phyloP scores from a whole-genome alignment of 768 basidiomycete genomes.

The Boletus sp. region DNA sequence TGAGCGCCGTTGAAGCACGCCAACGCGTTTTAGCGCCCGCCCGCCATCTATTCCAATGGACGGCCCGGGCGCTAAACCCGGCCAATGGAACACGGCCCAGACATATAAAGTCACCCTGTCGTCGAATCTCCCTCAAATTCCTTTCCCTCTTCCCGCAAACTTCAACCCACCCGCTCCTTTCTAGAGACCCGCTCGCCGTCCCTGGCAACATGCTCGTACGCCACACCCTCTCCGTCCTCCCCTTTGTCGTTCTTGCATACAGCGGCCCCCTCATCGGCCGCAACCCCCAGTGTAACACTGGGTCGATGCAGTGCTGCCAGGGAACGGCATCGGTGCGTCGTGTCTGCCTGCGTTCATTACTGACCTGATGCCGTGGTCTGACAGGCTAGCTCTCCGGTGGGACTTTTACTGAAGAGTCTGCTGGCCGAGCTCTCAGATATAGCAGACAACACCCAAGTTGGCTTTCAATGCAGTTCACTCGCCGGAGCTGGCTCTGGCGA shows the following conservation, averaged over 20 bases:
- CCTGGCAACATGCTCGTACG: constrained; percentile 14
- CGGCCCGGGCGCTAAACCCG: constrained; percentile 9
- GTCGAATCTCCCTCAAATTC: constrained; percentile 5
- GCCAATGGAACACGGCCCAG: constrained; percentile 9
- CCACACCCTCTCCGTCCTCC: constrained; percentile 11
- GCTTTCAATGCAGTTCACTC: constrained; percentile 19
- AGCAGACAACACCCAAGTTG: constrained; percentile 7
- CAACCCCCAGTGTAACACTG: constrained; percentile 26
- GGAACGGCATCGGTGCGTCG: constrained; percentile 16
- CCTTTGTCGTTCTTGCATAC: constrained; percentile 16
- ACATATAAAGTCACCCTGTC: constrained; percentile 19
- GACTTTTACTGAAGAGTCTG: neutral
- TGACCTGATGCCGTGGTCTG: constrained; percentile 4
- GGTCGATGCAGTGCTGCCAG: constrained; percentile 21
- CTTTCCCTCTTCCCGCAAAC: constrained; percentile 4
- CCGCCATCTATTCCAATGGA: neutral
- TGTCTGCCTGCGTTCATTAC: neutral
- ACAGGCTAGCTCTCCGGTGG: constrained; percentile 12
- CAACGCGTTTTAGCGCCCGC: neutral
- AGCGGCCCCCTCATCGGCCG: constrained; percentile 22
- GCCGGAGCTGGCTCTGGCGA: constrained; percentile 24
- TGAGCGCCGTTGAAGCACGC: neutral
- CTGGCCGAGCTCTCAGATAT: neutral
- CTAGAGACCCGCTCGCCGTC: constrained; percentile 1
- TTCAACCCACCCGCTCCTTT: constrained; percentile 27